These are phyloP conservation scores for Lycium ferocissimum DNA, from an alignment of 257 asterid genomes.

Conservation along the genomic window DNA sequence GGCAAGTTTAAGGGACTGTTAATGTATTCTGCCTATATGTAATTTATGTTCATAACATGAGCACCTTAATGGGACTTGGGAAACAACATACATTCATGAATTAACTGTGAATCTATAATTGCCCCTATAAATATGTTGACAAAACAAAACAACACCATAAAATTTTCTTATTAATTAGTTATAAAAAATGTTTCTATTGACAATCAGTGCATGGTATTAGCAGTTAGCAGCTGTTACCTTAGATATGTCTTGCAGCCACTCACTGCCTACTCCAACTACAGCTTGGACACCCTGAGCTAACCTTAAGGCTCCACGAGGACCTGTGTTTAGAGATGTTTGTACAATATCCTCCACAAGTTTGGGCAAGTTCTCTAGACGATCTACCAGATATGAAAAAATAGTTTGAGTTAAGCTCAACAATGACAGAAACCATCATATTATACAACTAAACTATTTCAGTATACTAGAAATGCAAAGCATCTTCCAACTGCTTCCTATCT, in stretches of 20 bases:
- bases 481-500: slow-evolving; percentile 4
- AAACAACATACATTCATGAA: not conserved
- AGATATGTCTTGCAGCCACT: slow-evolving; percentile 91
- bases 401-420: not conserved
- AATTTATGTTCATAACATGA: not conserved
- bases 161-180: not conserved
- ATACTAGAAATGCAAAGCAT: not conserved
- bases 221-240: slow-evolving; percentile 55
- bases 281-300: slow-evolving; percentile 99
- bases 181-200: not conserved
- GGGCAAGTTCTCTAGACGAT: slow-evolving; percentile 79
- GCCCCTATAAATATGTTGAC: not conserved
- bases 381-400: slow-evolving; percentile 46
- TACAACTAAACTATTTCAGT: not conserved
- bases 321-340: slow-evolving; percentile 90
- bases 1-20: no score
- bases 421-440: not conserved
- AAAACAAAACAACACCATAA: not conserved
- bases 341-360: slow-evolving; percentile 89
- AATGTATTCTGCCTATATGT: not conserved
- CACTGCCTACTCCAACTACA: slow-evolving; percentile 90
- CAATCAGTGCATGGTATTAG: slow-evolving; percentile 24
- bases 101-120: not conserved
- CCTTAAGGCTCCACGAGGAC: slow-evolving; percentile 96
- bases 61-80: slow-evolving; percentile 5